These are phyloP conservation scores for Paramecium pentaurelia DNA, from an alignment of 73 alveolate species.

Conservation along the genomic window DNA sequence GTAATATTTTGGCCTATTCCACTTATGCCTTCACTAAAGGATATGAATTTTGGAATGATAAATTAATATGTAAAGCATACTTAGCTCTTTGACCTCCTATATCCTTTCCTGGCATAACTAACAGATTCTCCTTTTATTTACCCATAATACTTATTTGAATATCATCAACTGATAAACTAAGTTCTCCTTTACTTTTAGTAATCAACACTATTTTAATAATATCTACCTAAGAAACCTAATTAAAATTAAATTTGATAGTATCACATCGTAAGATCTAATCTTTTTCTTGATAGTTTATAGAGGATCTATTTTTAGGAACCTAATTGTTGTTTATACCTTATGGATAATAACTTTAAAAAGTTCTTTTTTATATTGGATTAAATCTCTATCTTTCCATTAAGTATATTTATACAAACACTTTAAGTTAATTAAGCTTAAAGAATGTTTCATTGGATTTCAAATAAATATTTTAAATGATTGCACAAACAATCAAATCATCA, in stretches of 20 bases:
- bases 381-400: neutral
- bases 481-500: neutral
- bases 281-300: neutral
- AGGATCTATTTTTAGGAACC: neutral
- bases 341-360: neutral
- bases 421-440: neutral
- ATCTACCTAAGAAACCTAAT: neutral
- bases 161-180: neutral
- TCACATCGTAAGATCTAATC: neutral
- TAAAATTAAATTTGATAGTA: neutral
- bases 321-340: neutral
- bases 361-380: neutral
- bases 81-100: neutral
- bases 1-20: neutral
- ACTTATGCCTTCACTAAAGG: neutral
- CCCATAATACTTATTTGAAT: neutral
- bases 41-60: neutral
- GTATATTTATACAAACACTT: neutral
- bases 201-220: neutral
- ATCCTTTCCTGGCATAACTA: slow-evolving; percentile 14
- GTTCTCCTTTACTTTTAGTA: neutral
- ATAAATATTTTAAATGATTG: neutral
- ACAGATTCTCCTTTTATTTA: neutral
- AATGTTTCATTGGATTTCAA: neutral
- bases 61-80: neutral